phyloP scores from a whole-genome alignment of 805 yeast genomes.

The Pichia californica region DNA sequence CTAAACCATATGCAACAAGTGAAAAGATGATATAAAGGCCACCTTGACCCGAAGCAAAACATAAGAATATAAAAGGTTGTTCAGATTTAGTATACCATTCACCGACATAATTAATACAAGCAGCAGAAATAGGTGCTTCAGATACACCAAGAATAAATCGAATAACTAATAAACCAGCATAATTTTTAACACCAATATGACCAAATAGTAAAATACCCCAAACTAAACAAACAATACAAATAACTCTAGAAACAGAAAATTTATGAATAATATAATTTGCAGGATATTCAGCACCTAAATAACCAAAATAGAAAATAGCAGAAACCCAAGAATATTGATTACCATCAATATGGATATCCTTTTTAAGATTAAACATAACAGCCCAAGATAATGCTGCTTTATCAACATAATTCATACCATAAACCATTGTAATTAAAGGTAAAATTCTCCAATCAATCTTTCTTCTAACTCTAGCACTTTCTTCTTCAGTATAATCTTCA shows the following conservation, averaged over 20 bases:
- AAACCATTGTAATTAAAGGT: conserved; percentile 19
- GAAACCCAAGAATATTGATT: conserved; percentile 39
- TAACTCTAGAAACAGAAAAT: conserved; percentile 26
- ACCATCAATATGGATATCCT: conserved; percentile 37
- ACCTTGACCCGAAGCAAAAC: conserved; percentile 34
- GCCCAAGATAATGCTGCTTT: conserved; percentile 46
- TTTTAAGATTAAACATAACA: conserved; percentile 40
- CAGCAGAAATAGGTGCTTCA: conserved; percentile 37
- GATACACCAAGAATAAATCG: conserved; percentile 33
- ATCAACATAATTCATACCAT: conserved; percentile 37
- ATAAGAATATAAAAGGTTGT: conserved; percentile 34
- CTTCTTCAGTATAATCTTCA: conserved; percentile 18
- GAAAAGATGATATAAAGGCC: conserved; percentile 38
- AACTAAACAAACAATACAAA: conserved; percentile 23
- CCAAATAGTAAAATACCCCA: conserved; percentile 33
- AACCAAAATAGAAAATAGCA: conserved; percentile 43
- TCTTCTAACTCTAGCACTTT: conserved; percentile 22
- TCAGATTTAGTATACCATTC: conserved; percentile 41
- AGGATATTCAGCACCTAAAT: conserved; percentile 41
- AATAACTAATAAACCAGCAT: conserved; percentile 40
- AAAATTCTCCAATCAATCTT: conserved; percentile 29
- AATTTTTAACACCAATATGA: conserved; percentile 38
- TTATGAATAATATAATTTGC: conserved; percentile 38
- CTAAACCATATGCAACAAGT: conserved; percentile 24
- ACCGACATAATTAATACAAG: conserved; percentile 40